Evolutionary conservation across 345 rosid genomes (phyloP), one percentile per base, ranked within the genome.

Genomic region (Barbarea vulgaris): DNA sequence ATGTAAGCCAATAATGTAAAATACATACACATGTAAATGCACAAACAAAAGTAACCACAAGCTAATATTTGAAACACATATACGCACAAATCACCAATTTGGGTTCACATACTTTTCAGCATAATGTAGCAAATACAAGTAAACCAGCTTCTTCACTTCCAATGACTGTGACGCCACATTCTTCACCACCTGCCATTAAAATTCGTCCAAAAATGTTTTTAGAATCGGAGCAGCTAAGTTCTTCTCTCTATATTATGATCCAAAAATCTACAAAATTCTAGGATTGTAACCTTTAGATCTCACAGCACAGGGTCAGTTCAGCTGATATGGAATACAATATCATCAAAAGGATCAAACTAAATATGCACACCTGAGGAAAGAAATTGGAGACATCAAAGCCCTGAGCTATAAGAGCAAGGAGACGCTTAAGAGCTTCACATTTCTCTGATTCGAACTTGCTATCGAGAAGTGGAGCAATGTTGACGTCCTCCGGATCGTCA

Each of bases 141-240:
- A 95, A 80, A 85, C 99, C 19, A 95, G 89, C 82, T 95, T 95
- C 91, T 95, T 95, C 59, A 92, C 97, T 87, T 95, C 97, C 80
- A 90, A 74, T 53, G 97, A 89, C 77, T 87, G 97, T 63, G 97
- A 87, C 37, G 97, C 99, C 69, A 95, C 97, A 61, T 89, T 95
- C 74, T 95, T 95, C 0, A 95, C 99, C 56, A 95, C 99, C 97
- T 93, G 90, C 63, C 57, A 57, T 18, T 33, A 69, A 24, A 34
- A 61, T 44, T 64, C 55, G 19, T 41, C 27, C 28, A 22, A 64
- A 69, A 72, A 64, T 9, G 6, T 17, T 28, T 37, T 64, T 24
- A 3, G 50, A 53, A 36, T 9, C 25, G 25, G 25, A 24, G 25
- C 25, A 24, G 25, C 25, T 24, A 24, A 24, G 3, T 24, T 24